Evolutionary conservation across 1,139 yeast genomes (phyloP).

Genomic region (Dujonia santamariae): DNA sequence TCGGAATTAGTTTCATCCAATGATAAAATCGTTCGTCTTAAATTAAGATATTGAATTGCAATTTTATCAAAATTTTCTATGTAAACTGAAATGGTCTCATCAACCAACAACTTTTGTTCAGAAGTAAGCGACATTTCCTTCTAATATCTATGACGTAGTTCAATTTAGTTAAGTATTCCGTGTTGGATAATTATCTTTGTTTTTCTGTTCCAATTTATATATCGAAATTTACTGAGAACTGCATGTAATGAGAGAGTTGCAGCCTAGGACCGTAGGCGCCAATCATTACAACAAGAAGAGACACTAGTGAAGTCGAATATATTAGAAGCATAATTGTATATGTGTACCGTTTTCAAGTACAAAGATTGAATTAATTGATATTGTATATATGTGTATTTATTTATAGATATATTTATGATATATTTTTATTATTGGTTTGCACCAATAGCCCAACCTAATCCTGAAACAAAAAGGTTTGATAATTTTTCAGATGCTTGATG

Average conservation of each 20-base stretch:
- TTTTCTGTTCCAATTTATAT: no score
- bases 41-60: slow-evolving; percentile 28
- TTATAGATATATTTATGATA: no score
- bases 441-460: slow-evolving; percentile 68
- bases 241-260: not conserved
- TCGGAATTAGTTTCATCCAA: slow-evolving; percentile 13
- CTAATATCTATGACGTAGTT: no score
- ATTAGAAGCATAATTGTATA: no score
- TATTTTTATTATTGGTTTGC: slow-evolving; percentile 32
- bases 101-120: slow-evolving; percentile 33
- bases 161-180: no score
- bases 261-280: not conserved
- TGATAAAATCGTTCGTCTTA: slow-evolving; percentile 32
- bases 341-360: no score
- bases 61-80: slow-evolving; percentile 34
- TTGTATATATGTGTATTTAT: no score
- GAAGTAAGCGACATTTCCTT: slow-evolving; percentile 26
- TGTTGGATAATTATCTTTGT: no score
- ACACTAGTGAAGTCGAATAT: no score
- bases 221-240: no score
- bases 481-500: slow-evolving; percentile 47
- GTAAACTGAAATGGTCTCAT: slow-evolving; percentile 28
- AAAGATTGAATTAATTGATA: no score
- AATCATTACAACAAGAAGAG: not conserved
- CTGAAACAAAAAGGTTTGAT: slow-evolving; percentile 52